Evolutionary conservation across 2,329 filamentous ascomycete species (phyloP).

Genomic region (Ceratocystis lukuohia): DNA sequence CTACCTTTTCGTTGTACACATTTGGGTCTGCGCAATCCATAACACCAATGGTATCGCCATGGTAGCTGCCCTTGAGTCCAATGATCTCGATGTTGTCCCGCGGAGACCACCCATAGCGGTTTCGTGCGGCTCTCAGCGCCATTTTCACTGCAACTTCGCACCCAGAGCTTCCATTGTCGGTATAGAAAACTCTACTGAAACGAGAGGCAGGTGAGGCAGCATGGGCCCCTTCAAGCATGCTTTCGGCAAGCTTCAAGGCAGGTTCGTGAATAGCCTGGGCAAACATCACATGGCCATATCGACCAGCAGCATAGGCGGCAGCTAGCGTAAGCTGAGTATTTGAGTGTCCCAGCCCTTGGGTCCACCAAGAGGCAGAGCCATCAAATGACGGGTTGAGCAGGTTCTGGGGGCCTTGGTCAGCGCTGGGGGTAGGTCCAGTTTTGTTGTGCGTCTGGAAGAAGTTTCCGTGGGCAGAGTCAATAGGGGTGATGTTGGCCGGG

Average conservation of each 20-base stretch:
- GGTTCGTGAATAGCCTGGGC: constrained; percentile 68
- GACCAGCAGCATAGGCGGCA: constrained; percentile 66
- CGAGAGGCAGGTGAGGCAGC: constrained; percentile 39
- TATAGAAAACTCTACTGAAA: constrained; percentile 61
- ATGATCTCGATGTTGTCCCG: constrained; percentile 50
- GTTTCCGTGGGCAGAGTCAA: constrained; percentile 70
- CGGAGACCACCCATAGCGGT: constrained; percentile 52
- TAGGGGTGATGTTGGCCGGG: constrained; percentile 51
- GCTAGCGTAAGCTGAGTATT: constrained; percentile 58
- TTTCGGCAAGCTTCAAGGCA: constrained; percentile 54
- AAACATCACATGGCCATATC: constrained; percentile 85
- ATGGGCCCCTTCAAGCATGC: constrained; percentile 42
- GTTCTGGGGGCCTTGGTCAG: constrained; percentile 22
- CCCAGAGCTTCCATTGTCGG: constrained; percentile 72
- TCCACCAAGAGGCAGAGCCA: constrained; percentile 84
- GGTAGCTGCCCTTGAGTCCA: constrained; percentile 68
- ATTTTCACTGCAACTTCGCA: constrained; percentile 79
- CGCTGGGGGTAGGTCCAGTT: background rate
- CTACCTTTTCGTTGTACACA: constrained; percentile 66
- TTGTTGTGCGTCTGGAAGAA: constrained; percentile 50
- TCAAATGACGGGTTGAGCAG: constrained; percentile 58
- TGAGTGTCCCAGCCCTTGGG: constrained; percentile 70
- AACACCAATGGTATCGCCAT: constrained; percentile 76
- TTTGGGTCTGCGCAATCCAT: constrained; percentile 76
- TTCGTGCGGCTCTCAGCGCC: constrained; percentile 56